Evolutionary conservation across 2,329 filamentous ascomycete species (phyloP).

Genomic region (Xylogone sp.): DNA sequence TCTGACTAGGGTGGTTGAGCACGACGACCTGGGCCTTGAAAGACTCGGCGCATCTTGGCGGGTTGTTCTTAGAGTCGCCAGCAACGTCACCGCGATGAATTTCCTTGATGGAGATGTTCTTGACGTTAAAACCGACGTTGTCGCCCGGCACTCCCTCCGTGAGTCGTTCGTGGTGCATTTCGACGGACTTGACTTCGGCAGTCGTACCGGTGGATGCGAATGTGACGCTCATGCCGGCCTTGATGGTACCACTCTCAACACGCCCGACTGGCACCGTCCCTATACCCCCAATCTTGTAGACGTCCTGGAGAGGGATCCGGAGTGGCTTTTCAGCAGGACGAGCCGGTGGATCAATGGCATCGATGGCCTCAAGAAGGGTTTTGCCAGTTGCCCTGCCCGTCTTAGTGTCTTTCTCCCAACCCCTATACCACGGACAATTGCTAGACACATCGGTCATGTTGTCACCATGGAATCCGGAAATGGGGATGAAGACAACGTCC

Average conservation of each 20-base stretch:
- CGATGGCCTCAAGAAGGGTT: slow-evolving; percentile 99
- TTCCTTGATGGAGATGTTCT: slow-evolving; percentile 99
- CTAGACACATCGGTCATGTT: slow-evolving; percentile 91
- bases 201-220: slow-evolving; percentile 98
- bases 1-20: slow-evolving; percentile 99
- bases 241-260: slow-evolving; percentile 99
- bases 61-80: slow-evolving; percentile 99
- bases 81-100: slow-evolving; percentile 99
- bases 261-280: slow-evolving; percentile 99
- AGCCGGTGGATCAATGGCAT: slow-evolving; percentile 86
- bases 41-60: slow-evolving; percentile 79
- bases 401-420: slow-evolving; percentile 99
- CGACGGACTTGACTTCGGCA: slow-evolving; percentile 99
- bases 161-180: slow-evolving; percentile 99
- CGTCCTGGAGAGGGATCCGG: slow-evolving; percentile 99
- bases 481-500: slow-evolving; percentile 95
- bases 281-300: slow-evolving; percentile 99
- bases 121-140: slow-evolving; percentile 99
- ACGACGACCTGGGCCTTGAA: slow-evolving; percentile 99
- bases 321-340: slow-evolving; percentile 99
- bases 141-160: slow-evolving; percentile 92
- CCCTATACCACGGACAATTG: slow-evolving; percentile 99
- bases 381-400: slow-evolving; percentile 81
- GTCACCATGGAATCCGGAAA: slow-evolving; percentile 99
- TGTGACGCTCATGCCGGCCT: slow-evolving; percentile 89